phyloP scores from a whole-genome alignment of 106 monocot genomes.

The Platanthera guangdongensis region DNA sequence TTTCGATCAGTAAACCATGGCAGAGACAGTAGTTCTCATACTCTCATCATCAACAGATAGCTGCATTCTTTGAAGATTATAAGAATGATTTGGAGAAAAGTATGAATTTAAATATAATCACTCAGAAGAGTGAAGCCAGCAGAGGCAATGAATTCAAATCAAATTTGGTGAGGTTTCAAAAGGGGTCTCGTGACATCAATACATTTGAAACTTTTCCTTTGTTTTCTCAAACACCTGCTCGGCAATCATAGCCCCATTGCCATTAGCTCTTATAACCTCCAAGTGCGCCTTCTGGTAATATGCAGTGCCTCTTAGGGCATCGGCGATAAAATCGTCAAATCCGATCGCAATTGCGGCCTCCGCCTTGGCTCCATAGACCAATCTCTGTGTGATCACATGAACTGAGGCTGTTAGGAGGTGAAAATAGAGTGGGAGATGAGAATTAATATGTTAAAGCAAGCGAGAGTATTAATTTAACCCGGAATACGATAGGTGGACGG shows the following conservation, averaged over 20 bases:
- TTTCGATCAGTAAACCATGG: too few species aligned
- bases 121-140: background rate
- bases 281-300: slow-evolving; percentile 70
- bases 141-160: background rate
- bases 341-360: slow-evolving; percentile 90
- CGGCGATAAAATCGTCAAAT: slow-evolving; percentile 85
- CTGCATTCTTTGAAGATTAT: too few species aligned
- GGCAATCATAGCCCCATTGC: slow-evolving; percentile 73
- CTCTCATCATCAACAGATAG: too few species aligned
- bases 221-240: slow-evolving; percentile 86
- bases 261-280: slow-evolving; percentile 79
- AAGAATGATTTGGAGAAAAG: background rate
- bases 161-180: background rate
- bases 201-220: slow-evolving; percentile 78
- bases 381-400: slow-evolving; percentile 44
- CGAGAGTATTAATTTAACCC: too few species aligned
- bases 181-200: slow-evolving; percentile 14
- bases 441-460: background rate
- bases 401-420: too few species aligned
- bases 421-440: background rate
- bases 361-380: slow-evolving; percentile 87
- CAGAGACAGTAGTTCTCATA: too few species aligned
- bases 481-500: too few species aligned
- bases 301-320: slow-evolving; percentile 71
- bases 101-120: background rate